Evolutionary conservation across 805 yeast species (phyloP).

Genomic region (Wickerhamiella siamensis): DNA sequence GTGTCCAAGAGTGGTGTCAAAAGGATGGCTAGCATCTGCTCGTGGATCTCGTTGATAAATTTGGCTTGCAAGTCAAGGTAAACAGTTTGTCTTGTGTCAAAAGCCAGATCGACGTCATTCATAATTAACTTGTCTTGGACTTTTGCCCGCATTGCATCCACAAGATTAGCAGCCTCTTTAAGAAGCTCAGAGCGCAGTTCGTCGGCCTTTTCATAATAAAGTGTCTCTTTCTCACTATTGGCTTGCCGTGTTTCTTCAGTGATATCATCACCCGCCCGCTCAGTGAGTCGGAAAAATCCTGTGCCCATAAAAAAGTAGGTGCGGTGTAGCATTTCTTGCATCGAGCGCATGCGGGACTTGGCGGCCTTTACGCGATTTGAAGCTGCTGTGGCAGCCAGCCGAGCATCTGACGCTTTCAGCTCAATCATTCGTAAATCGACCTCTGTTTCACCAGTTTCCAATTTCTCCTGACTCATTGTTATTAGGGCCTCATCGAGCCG

Average conservation of each 20-base stretch:
- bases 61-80: slow-evolving; percentile 9
- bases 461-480: background rate
- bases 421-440: background rate
- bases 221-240: slow-evolving; percentile 34
- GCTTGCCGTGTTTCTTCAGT: slow-evolving; percentile 11
- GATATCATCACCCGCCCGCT: slow-evolving; percentile 15
- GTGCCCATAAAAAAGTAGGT: slow-evolving; percentile 48
- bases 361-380: slow-evolving; percentile 10
- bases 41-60: slow-evolving; percentile 6
- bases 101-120: background rate
- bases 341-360: slow-evolving; percentile 4
- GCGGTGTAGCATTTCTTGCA: slow-evolving; percentile 39
- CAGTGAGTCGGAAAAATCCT: slow-evolving; percentile 24
- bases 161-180: slow-evolving; percentile 26
- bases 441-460: background rate
- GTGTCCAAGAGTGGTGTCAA: slow-evolving; percentile 13
- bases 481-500: slow-evolving; percentile 3
- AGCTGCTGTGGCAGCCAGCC: slow-evolving; percentile 2
- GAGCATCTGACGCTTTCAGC: background rate
- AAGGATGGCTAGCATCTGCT: slow-evolving; percentile 7
- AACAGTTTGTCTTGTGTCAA: slow-evolving; percentile 6
- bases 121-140: slow-evolving; percentile 3
- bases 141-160: slow-evolving; percentile 9
- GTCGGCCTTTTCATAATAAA: slow-evolving; percentile 50
- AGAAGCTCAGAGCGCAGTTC: slow-evolving; percentile 38